phyloP scores from a whole-genome alignment of 768 basidiomycete species.

The Boletus barrowsii region DNA sequence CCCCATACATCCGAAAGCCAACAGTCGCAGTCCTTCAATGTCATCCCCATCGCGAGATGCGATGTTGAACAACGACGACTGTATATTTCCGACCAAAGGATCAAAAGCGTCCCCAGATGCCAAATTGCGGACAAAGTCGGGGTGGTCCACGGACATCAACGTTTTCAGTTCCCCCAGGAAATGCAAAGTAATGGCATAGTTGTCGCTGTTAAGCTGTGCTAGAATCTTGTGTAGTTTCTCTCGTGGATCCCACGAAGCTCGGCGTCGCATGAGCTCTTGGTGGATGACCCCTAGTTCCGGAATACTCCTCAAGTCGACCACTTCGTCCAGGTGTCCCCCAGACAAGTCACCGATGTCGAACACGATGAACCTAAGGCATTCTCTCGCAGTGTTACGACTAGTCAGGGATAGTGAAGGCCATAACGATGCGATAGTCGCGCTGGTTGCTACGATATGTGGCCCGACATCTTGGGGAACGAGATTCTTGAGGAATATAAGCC shows the following conservation, averaged over 20 bases:
- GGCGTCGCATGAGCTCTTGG: slow-evolving; percentile 40
- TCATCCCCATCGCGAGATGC: slow-evolving; percentile 79
- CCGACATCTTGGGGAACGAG: slow-evolving; percentile 69
- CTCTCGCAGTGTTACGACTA: slow-evolving; percentile 51
- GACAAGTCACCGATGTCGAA: slow-evolving; percentile 57
- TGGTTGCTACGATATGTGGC: slow-evolving; percentile 82
- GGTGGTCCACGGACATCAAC: slow-evolving; percentile 52
- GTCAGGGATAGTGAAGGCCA: slow-evolving; percentile 64
- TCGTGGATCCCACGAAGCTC: slow-evolving; percentile 50
- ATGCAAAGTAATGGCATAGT: slow-evolving; percentile 69
- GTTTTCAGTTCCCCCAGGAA: slow-evolving; percentile 72
- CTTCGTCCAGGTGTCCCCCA: slow-evolving; percentile 60
- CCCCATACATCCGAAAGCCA: slow-evolving; percentile 89
- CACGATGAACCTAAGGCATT: slow-evolving; percentile 69
- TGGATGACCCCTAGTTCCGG: slow-evolving; percentile 54
- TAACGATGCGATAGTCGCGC: slow-evolving; percentile 73
- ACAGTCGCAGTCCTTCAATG: slow-evolving; percentile 58
- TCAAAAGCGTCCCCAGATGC: slow-evolving; percentile 88
- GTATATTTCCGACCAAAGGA: slow-evolving; percentile 62
- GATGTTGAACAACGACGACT: slow-evolving; percentile 63
- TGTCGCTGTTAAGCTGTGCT: slow-evolving; percentile 75
- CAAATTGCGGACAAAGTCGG: slow-evolving; percentile 54
- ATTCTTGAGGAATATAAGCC: slow-evolving; percentile 72
- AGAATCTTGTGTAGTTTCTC: slow-evolving; percentile 63
- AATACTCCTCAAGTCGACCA: slow-evolving; percentile 75